phyloP scores from a whole-genome alignment of 169 alveolate species.

The Cryptosporidium xiaoi region DNA sequence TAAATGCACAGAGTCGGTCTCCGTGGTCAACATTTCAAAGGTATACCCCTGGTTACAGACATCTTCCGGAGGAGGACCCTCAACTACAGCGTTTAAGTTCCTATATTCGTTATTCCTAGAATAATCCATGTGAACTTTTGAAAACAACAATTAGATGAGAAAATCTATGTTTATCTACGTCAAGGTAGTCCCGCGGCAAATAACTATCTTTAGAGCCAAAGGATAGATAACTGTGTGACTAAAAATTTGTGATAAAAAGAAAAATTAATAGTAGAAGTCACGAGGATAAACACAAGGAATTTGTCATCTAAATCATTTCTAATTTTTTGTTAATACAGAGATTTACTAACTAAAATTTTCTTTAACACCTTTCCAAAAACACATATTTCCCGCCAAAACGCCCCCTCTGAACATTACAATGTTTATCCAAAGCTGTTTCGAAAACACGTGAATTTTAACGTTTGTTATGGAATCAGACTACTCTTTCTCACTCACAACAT shows the following conservation, averaged over 20 bases:
- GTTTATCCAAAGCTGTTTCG: not conserved
- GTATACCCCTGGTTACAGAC: conserved; percentile 31
- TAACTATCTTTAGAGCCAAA: not conserved
- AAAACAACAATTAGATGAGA: conserved; percentile 11
- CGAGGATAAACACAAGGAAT: too few relatives aligned
- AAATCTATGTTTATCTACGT: not conserved
- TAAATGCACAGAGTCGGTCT: conserved; percentile 44
- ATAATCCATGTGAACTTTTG: conserved; percentile 20
- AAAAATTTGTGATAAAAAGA: too few relatives aligned
- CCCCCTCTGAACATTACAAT: conserved; percentile 38
- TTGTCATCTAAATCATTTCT: too few relatives aligned
- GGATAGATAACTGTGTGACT: conserved; percentile 16
- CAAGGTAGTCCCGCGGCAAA: conserved; percentile 2
- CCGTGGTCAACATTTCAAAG: conserved; percentile 70
- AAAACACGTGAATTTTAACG: conserved; percentile 35
- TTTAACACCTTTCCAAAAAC: too few relatives aligned
- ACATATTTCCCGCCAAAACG: conserved; percentile 7
- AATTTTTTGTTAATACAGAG: too few relatives aligned
- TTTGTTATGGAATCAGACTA: conserved; percentile 90
- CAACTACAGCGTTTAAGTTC: not conserved
- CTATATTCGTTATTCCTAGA: conserved; percentile 7
- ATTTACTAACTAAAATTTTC: too few relatives aligned
- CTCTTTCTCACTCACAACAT: conserved; percentile 94
- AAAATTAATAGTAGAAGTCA: too few relatives aligned
- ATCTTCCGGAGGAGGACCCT: not conserved